Evolutionary conservation across 2,329 filamentous ascomycete genomes (phyloP).

Genomic region (Juglanconis oblonga): DNA sequence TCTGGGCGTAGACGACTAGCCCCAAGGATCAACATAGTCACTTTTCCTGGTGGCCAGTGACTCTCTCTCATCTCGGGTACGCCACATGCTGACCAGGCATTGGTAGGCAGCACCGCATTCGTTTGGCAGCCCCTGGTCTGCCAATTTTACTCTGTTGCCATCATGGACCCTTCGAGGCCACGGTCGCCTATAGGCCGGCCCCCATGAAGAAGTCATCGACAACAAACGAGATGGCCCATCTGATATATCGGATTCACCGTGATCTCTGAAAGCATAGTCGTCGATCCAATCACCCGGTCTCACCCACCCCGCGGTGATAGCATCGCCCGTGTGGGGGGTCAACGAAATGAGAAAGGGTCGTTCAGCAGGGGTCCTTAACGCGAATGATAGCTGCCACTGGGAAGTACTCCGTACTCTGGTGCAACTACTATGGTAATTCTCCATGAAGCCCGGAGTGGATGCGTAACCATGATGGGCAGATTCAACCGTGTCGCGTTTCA

Average conservation of each 20-base stretch:
- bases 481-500: slow-evolving; percentile 5
- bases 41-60: not conserved
- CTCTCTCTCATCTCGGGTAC: slow-evolving; percentile 14
- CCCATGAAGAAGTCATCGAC: not conserved
- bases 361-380: not conserved
- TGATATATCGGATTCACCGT: not conserved
- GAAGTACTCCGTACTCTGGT: not conserved
- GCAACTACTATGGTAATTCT: no score
- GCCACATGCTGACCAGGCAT: slow-evolving; percentile 8
- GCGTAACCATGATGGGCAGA: not conserved
- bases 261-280: not conserved
- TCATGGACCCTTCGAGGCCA: no score
- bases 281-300: not conserved
- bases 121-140: not conserved
- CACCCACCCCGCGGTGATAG: not conserved
- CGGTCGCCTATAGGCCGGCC: no score
- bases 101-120: not conserved
- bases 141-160: not conserved
- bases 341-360: not conserved
- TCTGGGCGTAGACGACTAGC: not conserved
- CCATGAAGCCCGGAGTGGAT: not conserved
- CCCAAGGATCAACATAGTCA: slow-evolving; percentile 6
- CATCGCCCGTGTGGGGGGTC: not conserved
- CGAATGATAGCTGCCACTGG: not conserved
- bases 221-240: not conserved